Percentiles rank a stretch among this genome's conserved stretches.
Conservation (phyloP, 2,329 filamentous ascomycete species). For the Colletotrichum acutatum region DNA sequence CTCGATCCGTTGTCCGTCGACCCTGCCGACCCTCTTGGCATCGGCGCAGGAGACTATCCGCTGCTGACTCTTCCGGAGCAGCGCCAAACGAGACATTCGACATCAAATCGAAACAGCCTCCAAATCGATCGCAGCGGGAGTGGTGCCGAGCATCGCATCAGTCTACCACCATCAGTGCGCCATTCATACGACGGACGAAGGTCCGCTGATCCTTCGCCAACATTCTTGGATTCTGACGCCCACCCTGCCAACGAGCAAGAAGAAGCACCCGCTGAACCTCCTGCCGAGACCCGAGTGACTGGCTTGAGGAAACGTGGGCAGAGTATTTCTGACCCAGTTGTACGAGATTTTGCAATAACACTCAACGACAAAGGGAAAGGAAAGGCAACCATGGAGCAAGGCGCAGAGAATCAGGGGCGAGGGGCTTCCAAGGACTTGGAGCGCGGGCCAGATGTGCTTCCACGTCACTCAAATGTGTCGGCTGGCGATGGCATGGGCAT, state of each 20-base stretch:
- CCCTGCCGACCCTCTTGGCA: slow-evolving; percentile 49
- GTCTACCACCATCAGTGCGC: slow-evolving; percentile 64
- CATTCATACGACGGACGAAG: slow-evolving; percentile 65
- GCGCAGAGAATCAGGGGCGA: slow-evolving; percentile 47
- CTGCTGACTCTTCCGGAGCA: slow-evolving; percentile 64
- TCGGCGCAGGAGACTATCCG: slow-evolving; percentile 59
- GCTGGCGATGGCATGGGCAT: slow-evolving; percentile 64
- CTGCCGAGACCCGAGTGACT: slow-evolving; percentile 33
- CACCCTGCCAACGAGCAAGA: slow-evolving; percentile 27
- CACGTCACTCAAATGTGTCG: slow-evolving; percentile 60
- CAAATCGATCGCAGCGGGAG: slow-evolving; percentile 58
- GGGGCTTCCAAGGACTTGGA: slow-evolving; percentile 65
- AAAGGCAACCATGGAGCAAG: slow-evolving; percentile 57
- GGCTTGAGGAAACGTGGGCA: slow-evolving; percentile 43
- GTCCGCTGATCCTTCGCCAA: slow-evolving; percentile 45
- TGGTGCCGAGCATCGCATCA: slow-evolving; percentile 60
- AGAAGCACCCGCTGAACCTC: slow-evolving; percentile 18
- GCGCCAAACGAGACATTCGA: slow-evolving; percentile 55
- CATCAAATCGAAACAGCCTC: slow-evolving; percentile 59
- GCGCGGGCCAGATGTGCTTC: slow-evolving; percentile 58
- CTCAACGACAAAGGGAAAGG: slow-evolving; percentile 62
- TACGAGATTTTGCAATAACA: slow-evolving; percentile 29
- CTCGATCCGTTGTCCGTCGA: slow-evolving; percentile 49
- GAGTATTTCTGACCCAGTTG: slow-evolving; percentile 41
- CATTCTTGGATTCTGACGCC: slow-evolving; percentile 36